Evolutionary conservation across 352 stramenopile genomes (phyloP), one percentile per base, ranked within the genome.

Genomic region (Phytophthora lateralis): DNA sequence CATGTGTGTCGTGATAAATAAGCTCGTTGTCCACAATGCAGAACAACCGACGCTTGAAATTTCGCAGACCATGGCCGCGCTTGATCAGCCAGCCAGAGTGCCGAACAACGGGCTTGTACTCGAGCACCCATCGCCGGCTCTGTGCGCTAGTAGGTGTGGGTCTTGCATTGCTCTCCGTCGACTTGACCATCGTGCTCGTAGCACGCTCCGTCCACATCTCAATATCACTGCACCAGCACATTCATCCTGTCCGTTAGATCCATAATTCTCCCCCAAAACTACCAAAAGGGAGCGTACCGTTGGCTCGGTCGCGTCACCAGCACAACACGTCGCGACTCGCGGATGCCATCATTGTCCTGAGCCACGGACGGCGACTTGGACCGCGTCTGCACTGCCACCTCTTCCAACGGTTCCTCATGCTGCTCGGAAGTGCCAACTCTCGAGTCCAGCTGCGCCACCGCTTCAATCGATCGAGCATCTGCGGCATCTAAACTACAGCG

Each of bases 11-110:
- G 55, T 94, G 85, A 60, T 92, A 96, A 55, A 94, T 88, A 34
- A 96, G 80, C 44, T 94, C 85, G 46, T 89, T 76, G 60, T 92
- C 87, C 38, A 94, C 73, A 60, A 96, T 90, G 69, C 82, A 94
- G 43, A 96, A 96, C 24, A 96, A 60, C 18, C 87, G 83, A 18
- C 87, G 83, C 63, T 96, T 96, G 66, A 94, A 96, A 53, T 87
- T 90, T 27, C 82, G 78, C 34, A 90, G 80, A 18, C 83, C 87
- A 41, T 89, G 75, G 26, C 80, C 87, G 17, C 85, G 83, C 46
- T 96, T 96, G 60, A 96, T 93, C 38, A 96, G 80, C 87, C 87
- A 96, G 9, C 87, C 87, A 24, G 87, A 96, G 57, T 94, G 85
- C 1, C 77, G 69, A 8, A 96, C 83, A 5, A 91, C 72, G 1